Evolutionary conservation across 2,329 filamentous ascomycete genomes (phyloP).

Genomic region (Ceratocystis huliohia): DNA sequence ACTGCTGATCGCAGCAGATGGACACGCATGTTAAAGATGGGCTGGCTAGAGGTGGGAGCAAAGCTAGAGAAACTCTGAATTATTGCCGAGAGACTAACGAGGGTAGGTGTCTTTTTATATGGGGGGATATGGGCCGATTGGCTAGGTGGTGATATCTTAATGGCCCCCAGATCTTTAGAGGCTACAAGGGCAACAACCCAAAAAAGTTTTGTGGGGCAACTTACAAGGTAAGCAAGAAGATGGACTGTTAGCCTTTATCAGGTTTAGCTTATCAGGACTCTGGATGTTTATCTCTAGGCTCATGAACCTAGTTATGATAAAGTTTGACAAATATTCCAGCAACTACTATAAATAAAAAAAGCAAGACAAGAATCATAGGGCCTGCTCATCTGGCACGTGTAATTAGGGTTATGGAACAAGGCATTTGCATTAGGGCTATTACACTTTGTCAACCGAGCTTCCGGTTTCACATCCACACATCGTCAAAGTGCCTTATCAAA

Average conservation of each 20-base stretch:
- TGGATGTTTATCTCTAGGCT: not conserved
- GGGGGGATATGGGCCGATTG: not conserved
- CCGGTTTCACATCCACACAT: not conserved
- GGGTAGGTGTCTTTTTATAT: not conserved
- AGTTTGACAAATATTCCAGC: not conserved
- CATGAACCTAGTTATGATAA: not conserved
- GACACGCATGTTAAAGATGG: not conserved
- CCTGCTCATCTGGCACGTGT: no score
- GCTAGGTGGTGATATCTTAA: not conserved
- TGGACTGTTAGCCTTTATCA: not conserved
- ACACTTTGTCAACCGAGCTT: not conserved
- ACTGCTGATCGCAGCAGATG: conserved; percentile 9
- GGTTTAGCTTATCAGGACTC: not conserved
- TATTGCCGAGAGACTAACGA: not conserved
- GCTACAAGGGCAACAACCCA: not conserved
- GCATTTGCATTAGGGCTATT: not conserved
- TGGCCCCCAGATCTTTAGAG: not conserved
- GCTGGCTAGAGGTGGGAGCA: not conserved
- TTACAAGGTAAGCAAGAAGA: not conserved
- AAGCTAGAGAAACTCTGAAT: not conserved
- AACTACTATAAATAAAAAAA: no score
- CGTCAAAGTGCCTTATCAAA: not conserved
- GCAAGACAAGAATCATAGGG: no score
- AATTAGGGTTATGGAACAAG: not conserved
- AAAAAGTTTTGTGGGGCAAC: not conserved